phyloP scores from a whole-genome alignment of 768 basidiomycete genomes.

The Porphyrellus cyaneotinctus region DNA sequence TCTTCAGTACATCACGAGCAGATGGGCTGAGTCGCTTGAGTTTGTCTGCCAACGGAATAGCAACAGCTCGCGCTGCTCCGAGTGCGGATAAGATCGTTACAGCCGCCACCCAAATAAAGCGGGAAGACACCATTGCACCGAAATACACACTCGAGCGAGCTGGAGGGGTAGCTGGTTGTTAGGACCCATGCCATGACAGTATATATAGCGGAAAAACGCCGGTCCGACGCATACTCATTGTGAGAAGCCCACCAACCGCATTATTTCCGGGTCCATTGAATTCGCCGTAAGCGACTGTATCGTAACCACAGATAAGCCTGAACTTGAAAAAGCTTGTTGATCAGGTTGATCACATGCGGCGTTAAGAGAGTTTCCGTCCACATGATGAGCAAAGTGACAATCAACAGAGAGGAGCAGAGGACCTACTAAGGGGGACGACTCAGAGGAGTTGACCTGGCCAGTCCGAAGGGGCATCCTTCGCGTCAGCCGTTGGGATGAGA shows the following conservation, averaged over 20 bases:
- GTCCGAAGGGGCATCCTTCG: background rate
- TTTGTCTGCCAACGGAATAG: slow-evolving; percentile 19
- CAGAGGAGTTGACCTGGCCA: background rate
- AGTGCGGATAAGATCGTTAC: slow-evolving; percentile 11
- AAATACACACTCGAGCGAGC: background rate
- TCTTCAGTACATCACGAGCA: slow-evolving; percentile 22
- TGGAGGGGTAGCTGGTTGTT: background rate
- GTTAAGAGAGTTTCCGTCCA: background rate
- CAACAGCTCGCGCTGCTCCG: slow-evolving; percentile 5
- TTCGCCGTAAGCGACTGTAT: background rate
- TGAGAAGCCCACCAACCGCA: background rate
- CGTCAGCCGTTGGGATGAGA: background rate
- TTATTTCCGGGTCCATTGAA: background rate
- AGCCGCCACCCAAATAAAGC: background rate
- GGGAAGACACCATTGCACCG: slow-evolving; percentile 17
- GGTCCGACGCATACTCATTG: background rate
- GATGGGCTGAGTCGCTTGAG: slow-evolving; percentile 19
- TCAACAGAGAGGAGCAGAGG: too few species aligned
- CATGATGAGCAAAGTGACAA: background rate
- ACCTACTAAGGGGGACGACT: background rate
- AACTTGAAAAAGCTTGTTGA: background rate
- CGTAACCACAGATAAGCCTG: background rate
- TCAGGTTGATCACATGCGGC: background rate
- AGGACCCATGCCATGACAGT: background rate
- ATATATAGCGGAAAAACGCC: slow-evolving; percentile 14